Percentiles rank a stretch among this genome's conserved stretches.
phyloP scores from a whole-genome alignment of 2,329 filamentous ascomycete genomes.

The Lojkania enalia region DNA sequence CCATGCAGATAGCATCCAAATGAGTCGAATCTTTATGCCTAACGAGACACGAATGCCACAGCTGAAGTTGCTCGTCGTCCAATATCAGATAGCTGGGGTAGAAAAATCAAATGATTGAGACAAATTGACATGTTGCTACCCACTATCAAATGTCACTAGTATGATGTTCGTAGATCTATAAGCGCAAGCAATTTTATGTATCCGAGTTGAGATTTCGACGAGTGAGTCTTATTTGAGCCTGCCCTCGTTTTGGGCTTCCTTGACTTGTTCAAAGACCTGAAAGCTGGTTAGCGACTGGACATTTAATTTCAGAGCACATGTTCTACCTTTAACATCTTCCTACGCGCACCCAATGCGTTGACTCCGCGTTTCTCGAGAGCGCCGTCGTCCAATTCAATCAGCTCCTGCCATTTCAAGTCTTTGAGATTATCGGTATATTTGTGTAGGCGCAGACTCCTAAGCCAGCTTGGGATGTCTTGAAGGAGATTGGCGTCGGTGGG shows the following conservation, averaged over 20 bases:
- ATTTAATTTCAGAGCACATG: neutral
- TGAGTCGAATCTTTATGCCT: slow-evolving; percentile 10
- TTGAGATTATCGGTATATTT: slow-evolving; percentile 99
- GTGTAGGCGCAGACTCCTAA: slow-evolving; percentile 90
- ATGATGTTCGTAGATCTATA: slow-evolving; percentile 13
- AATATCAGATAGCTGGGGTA: slow-evolving; percentile 10
- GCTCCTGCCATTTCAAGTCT: slow-evolving; percentile 93
- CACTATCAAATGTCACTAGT: slow-evolving; percentile 11
- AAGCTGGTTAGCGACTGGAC: neutral
- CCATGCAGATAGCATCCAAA: slow-evolving; percentile 17
- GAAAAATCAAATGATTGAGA: neutral
- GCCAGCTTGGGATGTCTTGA: slow-evolving; percentile 94
- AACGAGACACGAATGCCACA: slow-evolving; percentile 10
- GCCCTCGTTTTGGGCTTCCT: slow-evolving; percentile 58
- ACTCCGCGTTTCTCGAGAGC: slow-evolving; percentile 91
- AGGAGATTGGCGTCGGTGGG: slow-evolving; percentile 88
- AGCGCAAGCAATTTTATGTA: slow-evolving; percentile 14
- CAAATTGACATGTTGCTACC: slow-evolving; percentile 9
- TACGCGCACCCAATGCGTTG: slow-evolving; percentile 88
- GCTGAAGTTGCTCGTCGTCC: slow-evolving; percentile 9
- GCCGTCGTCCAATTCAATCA: slow-evolving; percentile 90
- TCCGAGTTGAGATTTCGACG: neutral
- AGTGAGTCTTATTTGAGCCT: slow-evolving; percentile 37
- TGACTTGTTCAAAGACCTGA: slow-evolving; percentile 92
- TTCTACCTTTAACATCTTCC: slow-evolving; percentile 94